Evolutionary conservation across 495 filamentous ascomycete genomes (phyloP).

Genomic region (Aspergillus sclerotioniger): DNA sequence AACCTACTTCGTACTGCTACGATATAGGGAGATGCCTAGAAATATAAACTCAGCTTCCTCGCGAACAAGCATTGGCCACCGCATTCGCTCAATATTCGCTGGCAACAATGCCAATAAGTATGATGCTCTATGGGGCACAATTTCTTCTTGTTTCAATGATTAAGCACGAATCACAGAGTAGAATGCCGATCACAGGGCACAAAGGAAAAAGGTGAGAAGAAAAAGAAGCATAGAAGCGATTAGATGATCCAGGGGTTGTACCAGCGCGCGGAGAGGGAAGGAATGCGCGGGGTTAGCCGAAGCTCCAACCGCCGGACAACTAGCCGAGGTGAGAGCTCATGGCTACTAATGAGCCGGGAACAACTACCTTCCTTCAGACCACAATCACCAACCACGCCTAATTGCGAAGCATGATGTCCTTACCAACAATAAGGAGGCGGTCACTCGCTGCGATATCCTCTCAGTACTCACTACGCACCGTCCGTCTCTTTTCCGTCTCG

Average conservation of each 20-base stretch:
- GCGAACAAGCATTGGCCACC: no score
- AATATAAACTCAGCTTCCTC: no score
- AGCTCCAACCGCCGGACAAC: slow-evolving; percentile 2
- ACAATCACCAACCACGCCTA: slow-evolving; percentile 1
- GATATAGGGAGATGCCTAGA: no score
- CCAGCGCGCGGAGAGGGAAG: slow-evolving; percentile 4
- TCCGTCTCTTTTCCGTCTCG: slow-evolving; percentile 27
- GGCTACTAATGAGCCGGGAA: not conserved
- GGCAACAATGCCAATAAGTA: no score
- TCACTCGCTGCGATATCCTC: slow-evolving; percentile 5
- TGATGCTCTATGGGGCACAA: no score
- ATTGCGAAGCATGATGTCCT: slow-evolving; percentile 13
- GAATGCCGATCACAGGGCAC: no score
- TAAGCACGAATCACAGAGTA: no score
- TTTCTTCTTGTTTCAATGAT: no score
- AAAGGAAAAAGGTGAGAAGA: no score
- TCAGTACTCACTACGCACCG: slow-evolving; percentile 2
- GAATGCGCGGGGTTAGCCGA: slow-evolving; percentile 18
- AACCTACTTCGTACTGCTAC: no score
- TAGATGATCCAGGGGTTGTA: not conserved
- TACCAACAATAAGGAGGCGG: slow-evolving; percentile 20
- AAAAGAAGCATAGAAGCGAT: not conserved
- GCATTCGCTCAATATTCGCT: no score
- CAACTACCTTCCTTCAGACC: not conserved
- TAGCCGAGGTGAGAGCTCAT: not conserved